Evolutionary conservation across 2,329 filamentous ascomycete species (phyloP).

Genomic region (Trichoderma lentiforme): DNA sequence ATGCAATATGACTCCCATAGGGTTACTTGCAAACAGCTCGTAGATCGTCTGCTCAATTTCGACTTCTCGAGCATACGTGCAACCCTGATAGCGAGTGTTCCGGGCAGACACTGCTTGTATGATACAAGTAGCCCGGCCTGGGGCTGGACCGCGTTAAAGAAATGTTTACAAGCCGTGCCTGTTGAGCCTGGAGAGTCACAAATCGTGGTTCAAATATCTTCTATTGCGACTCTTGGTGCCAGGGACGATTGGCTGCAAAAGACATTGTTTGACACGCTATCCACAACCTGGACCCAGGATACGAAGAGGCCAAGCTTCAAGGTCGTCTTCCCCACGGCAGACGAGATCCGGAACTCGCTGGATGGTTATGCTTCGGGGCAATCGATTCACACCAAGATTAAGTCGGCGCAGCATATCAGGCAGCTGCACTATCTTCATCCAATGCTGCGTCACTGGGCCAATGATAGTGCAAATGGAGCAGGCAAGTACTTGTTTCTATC

Average conservation of each 20-base stretch:
- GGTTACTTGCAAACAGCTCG: conserved; percentile 52
- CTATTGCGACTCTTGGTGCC: conserved; percentile 73
- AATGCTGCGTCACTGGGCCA: conserved; percentile 72
- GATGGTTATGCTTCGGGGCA: conserved; percentile 74
- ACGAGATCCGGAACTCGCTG: conserved; percentile 72
- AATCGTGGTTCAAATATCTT: conserved; percentile 68
- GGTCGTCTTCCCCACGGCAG: conserved; percentile 75
- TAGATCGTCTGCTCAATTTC: conserved; percentile 55
- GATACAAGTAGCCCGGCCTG: conserved; percentile 57
- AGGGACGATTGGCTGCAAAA: conserved; percentile 69
- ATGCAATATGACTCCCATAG: conserved; percentile 61
- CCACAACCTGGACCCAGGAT: conserved; percentile 28
- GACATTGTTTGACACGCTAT: conserved; percentile 55
- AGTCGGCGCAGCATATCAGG: conserved; percentile 65
- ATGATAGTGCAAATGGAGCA: conserved; percentile 46
- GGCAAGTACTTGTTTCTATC: conserved; percentile 21
- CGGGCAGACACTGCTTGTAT: conserved; percentile 58
- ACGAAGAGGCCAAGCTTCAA: conserved; percentile 52
- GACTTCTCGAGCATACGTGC: conserved; percentile 70
- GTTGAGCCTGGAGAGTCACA: conserved; percentile 40
- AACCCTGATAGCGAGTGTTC: conserved; percentile 74
- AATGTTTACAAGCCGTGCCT: conserved; percentile 55
- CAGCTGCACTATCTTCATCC: conserved; percentile 71
- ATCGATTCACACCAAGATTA: conserved; percentile 79
- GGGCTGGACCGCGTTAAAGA: conserved; percentile 70